These are phyloP conservation scores for Tothia fuscella DNA, from an alignment of 2,329 filamentous ascomycete genomes.

Conservation along the genomic window DNA sequence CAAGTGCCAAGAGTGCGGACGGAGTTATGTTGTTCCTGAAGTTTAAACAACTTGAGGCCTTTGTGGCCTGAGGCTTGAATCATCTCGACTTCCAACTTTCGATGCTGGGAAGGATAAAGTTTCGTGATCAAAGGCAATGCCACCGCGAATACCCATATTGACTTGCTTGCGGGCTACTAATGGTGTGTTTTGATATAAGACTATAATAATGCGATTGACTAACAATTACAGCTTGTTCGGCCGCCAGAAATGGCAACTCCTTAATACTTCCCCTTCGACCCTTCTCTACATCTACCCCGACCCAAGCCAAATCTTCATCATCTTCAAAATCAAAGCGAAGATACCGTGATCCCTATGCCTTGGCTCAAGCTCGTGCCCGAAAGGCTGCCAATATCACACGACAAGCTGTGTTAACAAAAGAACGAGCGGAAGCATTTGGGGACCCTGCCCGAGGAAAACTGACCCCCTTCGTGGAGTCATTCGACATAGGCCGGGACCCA, in stretches of 20 bases:
- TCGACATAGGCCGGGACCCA: constrained; percentile 47
- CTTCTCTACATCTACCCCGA: constrained; percentile 52
- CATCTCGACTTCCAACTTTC: constrained; percentile 1
- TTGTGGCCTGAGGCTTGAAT: no score
- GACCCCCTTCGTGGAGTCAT: constrained; percentile 75
- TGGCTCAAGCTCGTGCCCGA: constrained; percentile 69
- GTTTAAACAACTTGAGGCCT: no score
- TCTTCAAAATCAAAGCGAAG: constrained; percentile 50
- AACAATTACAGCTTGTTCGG: not conserved
- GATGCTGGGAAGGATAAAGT: constrained; percentile 9
- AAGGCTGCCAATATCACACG: constrained; percentile 73
- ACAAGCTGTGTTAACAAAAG: constrained; percentile 54
- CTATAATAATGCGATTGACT: not conserved
- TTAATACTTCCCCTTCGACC: constrained; percentile 40
- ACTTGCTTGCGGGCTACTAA: constrained; percentile 31
- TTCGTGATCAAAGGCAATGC: constrained; percentile 25
- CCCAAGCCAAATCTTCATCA: constrained; percentile 36
- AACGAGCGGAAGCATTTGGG: constrained; percentile 55
- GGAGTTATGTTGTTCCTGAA: no score
- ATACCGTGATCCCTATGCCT: constrained; percentile 69
- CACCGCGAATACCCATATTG: constrained; percentile 34
- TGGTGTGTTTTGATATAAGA: no score
- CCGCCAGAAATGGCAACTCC: constrained; percentile 14
- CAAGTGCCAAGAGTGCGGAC: constrained; percentile 3
- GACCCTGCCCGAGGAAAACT: constrained; percentile 66